Conservation (phyloP, 192 early-diverging fungal genomes). For the Entomortierella beljakovae region DNA sequence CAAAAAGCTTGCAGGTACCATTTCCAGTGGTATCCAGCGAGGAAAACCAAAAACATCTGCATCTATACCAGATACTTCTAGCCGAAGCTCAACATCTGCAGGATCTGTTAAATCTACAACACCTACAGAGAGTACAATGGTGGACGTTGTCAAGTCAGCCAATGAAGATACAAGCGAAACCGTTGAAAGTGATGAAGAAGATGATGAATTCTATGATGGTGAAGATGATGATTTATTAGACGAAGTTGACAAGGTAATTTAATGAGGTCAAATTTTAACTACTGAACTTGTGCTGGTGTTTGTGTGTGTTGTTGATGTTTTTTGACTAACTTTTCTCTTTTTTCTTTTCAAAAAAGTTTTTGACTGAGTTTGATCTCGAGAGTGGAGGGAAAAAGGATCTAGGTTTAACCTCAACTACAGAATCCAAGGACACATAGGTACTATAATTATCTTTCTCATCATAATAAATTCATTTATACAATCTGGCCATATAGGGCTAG, state of each 20-base stretch:
- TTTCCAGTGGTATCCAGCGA: constrained; percentile 46
- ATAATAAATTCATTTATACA: constrained; percentile 22
- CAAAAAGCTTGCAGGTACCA: constrained; percentile 57
- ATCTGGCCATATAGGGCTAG: constrained; percentile 55
- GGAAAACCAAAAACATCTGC: not conserved
- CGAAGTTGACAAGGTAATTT: constrained; percentile 55
- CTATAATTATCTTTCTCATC: not conserved
- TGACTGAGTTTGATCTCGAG: constrained; percentile 50
- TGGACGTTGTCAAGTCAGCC: constrained; percentile 30
- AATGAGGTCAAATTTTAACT: not conserved
- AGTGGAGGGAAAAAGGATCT: constrained; percentile 44
- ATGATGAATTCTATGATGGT: constrained; percentile 24
- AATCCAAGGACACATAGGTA: constrained; percentile 4
- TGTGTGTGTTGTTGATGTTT: not conserved
- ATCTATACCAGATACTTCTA: constrained; percentile 1
- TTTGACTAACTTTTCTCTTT: not conserved
- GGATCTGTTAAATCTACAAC: not conserved
- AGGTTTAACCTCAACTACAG: constrained; percentile 22
- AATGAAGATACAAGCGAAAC: not conserved
- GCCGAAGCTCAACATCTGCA: not conserved
- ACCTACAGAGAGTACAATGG: constrained; percentile 37
- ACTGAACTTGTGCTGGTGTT: not conserved
- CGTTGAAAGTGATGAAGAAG: not conserved
- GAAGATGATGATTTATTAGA: constrained; percentile 55
- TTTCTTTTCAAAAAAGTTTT: constrained; percentile 8